A percentile compares a stretch with the other conserved stretches of the same genome.
These are phyloP conservation scores for Plenodomus lindquistii DNA, from an alignment of 2,329 filamentous ascomycete genomes.

Conservation along the genomic window DNA sequence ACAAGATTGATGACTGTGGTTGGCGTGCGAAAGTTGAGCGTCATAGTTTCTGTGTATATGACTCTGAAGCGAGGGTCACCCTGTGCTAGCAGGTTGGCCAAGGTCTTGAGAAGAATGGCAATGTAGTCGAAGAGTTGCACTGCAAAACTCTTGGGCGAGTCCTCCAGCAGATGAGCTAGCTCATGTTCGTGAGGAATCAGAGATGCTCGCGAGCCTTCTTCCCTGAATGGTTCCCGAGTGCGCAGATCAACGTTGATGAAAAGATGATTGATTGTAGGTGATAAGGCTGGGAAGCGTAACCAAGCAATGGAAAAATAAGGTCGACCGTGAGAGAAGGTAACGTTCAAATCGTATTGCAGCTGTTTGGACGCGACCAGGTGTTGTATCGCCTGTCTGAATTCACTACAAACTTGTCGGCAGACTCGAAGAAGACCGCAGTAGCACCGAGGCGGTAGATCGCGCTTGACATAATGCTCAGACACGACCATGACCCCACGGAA, in stretches of 20 bases:
- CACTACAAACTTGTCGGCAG: constrained; percentile 26
- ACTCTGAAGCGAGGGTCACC: constrained; percentile 25
- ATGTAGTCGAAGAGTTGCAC: constrained; percentile 38
- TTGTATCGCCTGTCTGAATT: constrained; percentile 34
- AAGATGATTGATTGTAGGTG: constrained; percentile 32
- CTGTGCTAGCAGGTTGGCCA: constrained; percentile 27
- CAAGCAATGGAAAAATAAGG: constrained; percentile 38
- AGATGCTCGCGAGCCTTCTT: constrained; percentile 5
- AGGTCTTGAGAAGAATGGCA: constrained; percentile 33
- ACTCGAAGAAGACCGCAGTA: constrained; percentile 32
- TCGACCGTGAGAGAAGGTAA: constrained; percentile 38
- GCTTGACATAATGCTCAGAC: constrained; percentile 31
- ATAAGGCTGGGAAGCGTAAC: constrained; percentile 32
- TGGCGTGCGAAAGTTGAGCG: constrained; percentile 33
- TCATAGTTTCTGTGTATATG: constrained; percentile 31
- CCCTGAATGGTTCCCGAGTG: constrained; percentile 30
- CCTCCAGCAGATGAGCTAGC: constrained; percentile 28
- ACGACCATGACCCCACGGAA: constrained; percentile 37
- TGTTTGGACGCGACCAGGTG: constrained; percentile 31
- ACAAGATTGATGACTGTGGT: constrained; percentile 21
- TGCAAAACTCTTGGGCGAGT: constrained; percentile 31
- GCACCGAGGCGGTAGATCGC: constrained; percentile 30
- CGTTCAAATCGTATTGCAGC: constrained; percentile 30
- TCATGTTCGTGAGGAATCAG: constrained; percentile 30
- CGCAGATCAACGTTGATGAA: constrained; percentile 36